Evolutionary conservation across 345 rosid genomes (phyloP), one percentile per base, ranked within the genome.

Genomic region (Melaleuca alternifolia): DNA sequence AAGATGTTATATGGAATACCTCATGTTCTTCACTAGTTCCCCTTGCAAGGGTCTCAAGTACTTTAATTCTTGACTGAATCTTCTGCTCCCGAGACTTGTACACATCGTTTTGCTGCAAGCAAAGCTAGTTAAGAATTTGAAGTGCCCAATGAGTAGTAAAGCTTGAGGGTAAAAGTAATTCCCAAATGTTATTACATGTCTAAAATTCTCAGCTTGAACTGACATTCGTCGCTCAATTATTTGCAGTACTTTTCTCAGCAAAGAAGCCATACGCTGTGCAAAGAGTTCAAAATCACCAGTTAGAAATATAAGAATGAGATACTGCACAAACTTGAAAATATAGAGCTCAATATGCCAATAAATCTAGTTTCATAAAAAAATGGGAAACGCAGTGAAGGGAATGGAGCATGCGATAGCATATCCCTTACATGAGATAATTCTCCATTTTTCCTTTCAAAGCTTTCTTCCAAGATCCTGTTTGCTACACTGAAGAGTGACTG

Each of bases 1-100:
- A 10, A 53, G 59, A 83, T 30, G 79, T 37, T 54, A 75, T 59
- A 59, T 54, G 30, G 85, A 86, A 26, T 89, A 97, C 99, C 97
- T 92, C 93, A 61, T 94, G 92, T 91, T 97, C 99, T 89, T 93
- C 93, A 75, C 92, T 87, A 54, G 94, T 88, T 87, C 99, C 99
- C 85, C 91, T 90, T 83, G 91, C 94, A 83, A 97, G 92, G 88
- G 98, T 93, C 89, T 96, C 99, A 85, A 96, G 92, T 37, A 92
- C 94, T 89, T 90, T 94, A 71, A 94, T 90, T 90, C 92, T 95
- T 85, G 96, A 92, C 86, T 91, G 96, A 89, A 92, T 95, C 92
- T 94, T 97, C 86, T 93, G 98, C 75, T 94, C 94, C 82, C 94
- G 95, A 86, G 89, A 92, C 87, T 91, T 92, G 85, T 89, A 90